These are phyloP conservation scores for Delphinella strobiligena DNA, from an alignment of 2,329 filamentous ascomycete genomes.

Conservation along the genomic window DNA sequence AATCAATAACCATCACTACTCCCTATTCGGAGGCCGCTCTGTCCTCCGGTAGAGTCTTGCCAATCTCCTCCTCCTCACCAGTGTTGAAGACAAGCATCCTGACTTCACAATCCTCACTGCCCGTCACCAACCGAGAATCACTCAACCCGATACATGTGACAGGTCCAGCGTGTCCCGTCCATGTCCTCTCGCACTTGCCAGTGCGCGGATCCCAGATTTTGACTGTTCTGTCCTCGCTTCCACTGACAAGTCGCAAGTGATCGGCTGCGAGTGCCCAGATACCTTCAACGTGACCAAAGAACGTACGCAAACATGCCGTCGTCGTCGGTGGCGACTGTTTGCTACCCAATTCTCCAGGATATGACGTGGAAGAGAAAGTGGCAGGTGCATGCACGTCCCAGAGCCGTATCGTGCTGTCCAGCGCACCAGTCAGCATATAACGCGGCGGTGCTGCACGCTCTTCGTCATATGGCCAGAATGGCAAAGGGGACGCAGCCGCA, in stretches of 20 bases:
- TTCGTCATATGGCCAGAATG: constrained; percentile 48
- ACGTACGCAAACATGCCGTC: constrained; percentile 72
- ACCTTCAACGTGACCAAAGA: constrained; percentile 94
- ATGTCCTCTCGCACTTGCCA: constrained; percentile 83
- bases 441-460: constrained; percentile 63
- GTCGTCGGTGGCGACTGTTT: constrained; percentile 20
- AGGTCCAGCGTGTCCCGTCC: constrained; percentile 79
- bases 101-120: constrained; percentile 87
- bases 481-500: constrained; percentile 9
- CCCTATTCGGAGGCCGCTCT: no score
- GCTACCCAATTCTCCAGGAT: background rate
- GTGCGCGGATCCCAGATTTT: constrained; percentile 92
- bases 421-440: constrained; percentile 85
- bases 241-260: constrained; percentile 74
- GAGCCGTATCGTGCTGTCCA: constrained; percentile 82
- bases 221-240: constrained; percentile 86
- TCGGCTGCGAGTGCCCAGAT: constrained; percentile 90
- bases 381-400: constrained; percentile 57
- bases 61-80: background rate
- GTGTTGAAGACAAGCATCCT: constrained; percentile 42
- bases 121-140: constrained; percentile 79
- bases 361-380: constrained; percentile 1
- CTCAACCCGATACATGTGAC: constrained; percentile 89
- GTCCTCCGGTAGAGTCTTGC: no score
- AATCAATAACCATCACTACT: background rate